Evolutionary conservation across 768 basidiomycete species (phyloP), one percentile per base, ranked within the genome.

Genomic region (Cubamyces sp.): DNA sequence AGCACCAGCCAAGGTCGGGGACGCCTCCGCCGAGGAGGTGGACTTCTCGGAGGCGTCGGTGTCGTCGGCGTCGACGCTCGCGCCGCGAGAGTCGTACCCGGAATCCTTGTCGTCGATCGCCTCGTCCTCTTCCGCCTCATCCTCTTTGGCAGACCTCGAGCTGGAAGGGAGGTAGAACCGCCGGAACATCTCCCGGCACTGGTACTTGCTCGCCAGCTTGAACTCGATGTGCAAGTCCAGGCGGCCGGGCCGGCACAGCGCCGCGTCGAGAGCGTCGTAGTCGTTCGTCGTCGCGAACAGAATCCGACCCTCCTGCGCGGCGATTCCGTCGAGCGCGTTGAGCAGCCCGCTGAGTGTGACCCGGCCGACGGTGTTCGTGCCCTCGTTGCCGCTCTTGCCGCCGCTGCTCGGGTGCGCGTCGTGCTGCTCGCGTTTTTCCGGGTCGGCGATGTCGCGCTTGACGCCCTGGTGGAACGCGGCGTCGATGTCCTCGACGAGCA

Each of bases 401-500:
- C 50, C 9, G 16, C 49, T 28, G 11, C 50, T 39, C 18, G 12
- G 49, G 7, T 21, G 41, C 12, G 14, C 41, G 8, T 52, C 56
- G 41, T 48, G 47, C 26, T 53, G 43, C 12, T 57, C 60, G 21
- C 47, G 50, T 39, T 68, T 34, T 34, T 34, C 61, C 16, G 64
- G 57, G 12, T 62, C 39, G 1, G 50, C n/a, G 18, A 54, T 55
- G 52, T 67, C 60, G 41, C 71, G 69, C 47, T 58, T 64, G 23
- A 68, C 56, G 23, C 60, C 67, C 26, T 60, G 59, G 57, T 63
- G 76, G 74, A 92, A 90, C 3, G 89, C 90, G 2, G 87, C 89
- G 65, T 94, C 92, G 57, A 93, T 87, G 69, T 93, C 92, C 72
- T 93, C 91, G 84, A 93, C 90, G 37, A 94, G 78, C 5, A 87